Evolutionary conservation across 208 protist species (phyloP), one percentile per base, ranked within the genome.

Genomic region (Angomonas ambiguus): DNA sequence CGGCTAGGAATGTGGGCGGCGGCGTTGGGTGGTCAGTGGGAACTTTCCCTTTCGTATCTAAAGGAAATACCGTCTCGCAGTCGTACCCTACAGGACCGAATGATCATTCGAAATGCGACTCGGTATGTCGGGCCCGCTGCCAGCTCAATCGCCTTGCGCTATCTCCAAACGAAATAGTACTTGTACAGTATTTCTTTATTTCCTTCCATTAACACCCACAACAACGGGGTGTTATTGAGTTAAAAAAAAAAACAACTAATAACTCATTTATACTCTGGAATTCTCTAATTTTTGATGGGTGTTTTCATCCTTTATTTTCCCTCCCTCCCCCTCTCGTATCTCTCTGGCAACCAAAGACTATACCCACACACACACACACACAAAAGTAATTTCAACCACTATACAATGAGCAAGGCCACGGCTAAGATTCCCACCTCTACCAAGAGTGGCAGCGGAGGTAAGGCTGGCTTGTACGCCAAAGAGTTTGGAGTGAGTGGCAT

Each of bases 1-100:
- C 80, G 82, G 0, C 72, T 91, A 10, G 73, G 83, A 1, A 51
- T 93, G 70, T 89, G 83, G 83, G 84, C 82, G 0, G 81, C 87
- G 0, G 82, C 87, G 27, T 68, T 88, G 30, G 76, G 72, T 20
- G 84, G 87, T 27, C 75, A 85, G 51, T 91, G 83, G 87, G 71
- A 87, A 57, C 65, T 89, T 22, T 88, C 84, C 10, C 74, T 93
- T 0, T 32, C 78, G 4, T 80, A 80, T 51, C 63, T 88, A 34
- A 74, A 80, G 51, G 51, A 67, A 34, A 77, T 91, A 24, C 84
- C 83, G 0, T 20, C 63, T 11, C 72, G 65, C 45, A 55, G 72
- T 22, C 83, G 87, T 34, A 88, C 82, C 6, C 57, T 71, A 49
- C 83, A 91, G 55, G 87, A 93, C 51, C 79, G 82, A 18, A 65